These are phyloP conservation scores for Hyaloscypha variabilis DNA, from an alignment of 495 filamentous ascomycete species.

Conservation along the genomic window DNA sequence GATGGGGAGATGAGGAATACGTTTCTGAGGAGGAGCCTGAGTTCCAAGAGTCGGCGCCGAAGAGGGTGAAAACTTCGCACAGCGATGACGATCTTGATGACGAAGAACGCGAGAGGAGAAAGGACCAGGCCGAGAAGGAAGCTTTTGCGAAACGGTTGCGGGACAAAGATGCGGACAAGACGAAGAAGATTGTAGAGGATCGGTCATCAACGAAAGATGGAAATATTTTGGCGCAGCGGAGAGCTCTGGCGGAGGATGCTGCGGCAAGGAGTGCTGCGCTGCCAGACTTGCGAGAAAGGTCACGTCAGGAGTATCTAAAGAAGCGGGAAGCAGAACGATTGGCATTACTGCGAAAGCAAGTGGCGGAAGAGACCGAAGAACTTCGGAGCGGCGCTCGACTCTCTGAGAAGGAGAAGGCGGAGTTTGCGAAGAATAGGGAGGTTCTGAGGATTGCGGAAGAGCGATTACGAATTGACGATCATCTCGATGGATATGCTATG, in stretches of 20 bases:
- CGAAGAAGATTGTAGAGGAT: constrained; percentile 73
- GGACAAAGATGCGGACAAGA: constrained; percentile 67
- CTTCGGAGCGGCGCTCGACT: constrained; percentile 75
- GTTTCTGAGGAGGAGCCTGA: constrained; percentile 53
- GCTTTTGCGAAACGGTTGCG: constrained; percentile 75
- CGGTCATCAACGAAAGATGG: constrained; percentile 59
- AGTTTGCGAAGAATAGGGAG: constrained; percentile 90
- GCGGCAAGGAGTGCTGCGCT: constrained; percentile 63
- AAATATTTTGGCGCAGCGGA: constrained; percentile 57
- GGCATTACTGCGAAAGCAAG: constrained; percentile 83
- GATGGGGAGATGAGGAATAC: constrained; percentile 79
- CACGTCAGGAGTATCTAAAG: constrained; percentile 89
- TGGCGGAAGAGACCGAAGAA: constrained; percentile 87
- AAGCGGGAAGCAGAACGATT: constrained; percentile 88
- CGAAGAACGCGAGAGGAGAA: constrained; percentile 57
- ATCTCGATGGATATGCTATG: constrained; percentile 90
- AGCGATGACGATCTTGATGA: constrained; percentile 61
- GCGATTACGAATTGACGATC: constrained; percentile 84
- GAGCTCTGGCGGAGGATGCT: constrained; percentile 68
- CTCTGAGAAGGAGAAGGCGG: constrained; percentile 78
- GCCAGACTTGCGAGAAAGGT: constrained; percentile 77
- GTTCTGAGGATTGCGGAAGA: constrained; percentile 87
- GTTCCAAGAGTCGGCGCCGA: constrained; percentile 59
- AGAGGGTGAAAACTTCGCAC: constrained; percentile 50
- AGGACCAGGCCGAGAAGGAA: constrained; percentile 71